Conservation (phyloP, 2,329 filamentous ascomycete species). For the Pyrenochaeta sp. region DNA sequence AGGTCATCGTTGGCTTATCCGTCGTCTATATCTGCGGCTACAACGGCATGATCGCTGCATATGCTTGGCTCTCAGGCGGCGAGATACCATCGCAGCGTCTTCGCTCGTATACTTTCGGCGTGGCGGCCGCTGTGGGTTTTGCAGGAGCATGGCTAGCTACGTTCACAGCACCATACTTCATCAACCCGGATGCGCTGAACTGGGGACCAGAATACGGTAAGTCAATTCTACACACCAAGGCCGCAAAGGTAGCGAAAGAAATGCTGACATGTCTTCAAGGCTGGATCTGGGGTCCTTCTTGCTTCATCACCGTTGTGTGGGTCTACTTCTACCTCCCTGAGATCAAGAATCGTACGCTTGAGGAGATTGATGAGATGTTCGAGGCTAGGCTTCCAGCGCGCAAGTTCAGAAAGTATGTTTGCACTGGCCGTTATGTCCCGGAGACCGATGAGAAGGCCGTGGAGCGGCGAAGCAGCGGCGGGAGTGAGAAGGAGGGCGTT, state of each 20-base stretch:
- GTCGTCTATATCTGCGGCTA: constrained; percentile 64
- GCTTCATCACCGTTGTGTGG: constrained; percentile 51
- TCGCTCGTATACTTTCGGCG: constrained; percentile 65
- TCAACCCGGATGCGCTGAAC: constrained; percentile 63
- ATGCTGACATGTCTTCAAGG: constrained; percentile 19
- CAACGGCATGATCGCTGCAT: constrained; percentile 63
- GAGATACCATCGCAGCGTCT: constrained; percentile 67
- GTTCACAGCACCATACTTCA: constrained; percentile 67
- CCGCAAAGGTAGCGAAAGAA: too few relatives aligned
- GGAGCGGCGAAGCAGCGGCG: constrained; percentile 15
- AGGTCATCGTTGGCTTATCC: constrained; percentile 61
- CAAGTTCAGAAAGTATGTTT: constrained; percentile 44
- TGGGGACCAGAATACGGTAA: constrained; percentile 66
- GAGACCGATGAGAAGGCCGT: constrained; percentile 20
- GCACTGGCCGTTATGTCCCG: constrained; percentile 26
- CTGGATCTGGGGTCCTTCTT: constrained; percentile 45
- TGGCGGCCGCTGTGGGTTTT: constrained; percentile 63
- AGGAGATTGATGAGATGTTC: constrained; percentile 48
- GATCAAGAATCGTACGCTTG: constrained; percentile 52
- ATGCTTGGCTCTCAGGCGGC: constrained; percentile 66
- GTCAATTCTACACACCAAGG: background rate
- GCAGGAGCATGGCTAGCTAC: constrained; percentile 65
- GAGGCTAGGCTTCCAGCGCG: constrained; percentile 39
- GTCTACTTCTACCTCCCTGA: constrained; percentile 44
- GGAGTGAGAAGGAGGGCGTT: constrained; percentile 30